phyloP scores from a whole-genome alignment of 331 rosid species.

The Spiraea crenata region DNA sequence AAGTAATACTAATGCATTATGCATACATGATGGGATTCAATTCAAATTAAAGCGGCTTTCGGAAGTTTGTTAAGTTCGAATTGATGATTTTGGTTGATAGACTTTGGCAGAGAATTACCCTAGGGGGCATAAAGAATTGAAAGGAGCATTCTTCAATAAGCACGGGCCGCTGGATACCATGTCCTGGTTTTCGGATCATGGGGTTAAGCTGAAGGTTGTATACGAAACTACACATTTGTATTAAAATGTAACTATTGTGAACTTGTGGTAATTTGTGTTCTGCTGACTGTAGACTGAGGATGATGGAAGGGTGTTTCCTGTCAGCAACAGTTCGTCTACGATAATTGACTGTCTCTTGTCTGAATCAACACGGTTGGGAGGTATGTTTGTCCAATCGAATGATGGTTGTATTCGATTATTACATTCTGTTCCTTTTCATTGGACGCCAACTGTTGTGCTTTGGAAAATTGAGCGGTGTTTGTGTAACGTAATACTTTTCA shows the following conservation, averaged over 20 bases:
- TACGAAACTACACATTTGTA: slow-evolving; percentile 22
- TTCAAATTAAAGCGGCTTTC: not conserved
- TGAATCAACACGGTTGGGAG: slow-evolving; percentile 55
- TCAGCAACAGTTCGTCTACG: slow-evolving; percentile 81
- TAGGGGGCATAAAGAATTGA: slow-evolving; percentile 86
- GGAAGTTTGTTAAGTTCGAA: slow-evolving; percentile 10
- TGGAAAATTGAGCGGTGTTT: not conserved
- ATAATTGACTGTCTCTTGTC: slow-evolving; percentile 85
- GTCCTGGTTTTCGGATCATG: slow-evolving; percentile 89
- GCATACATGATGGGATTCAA: not conserved
- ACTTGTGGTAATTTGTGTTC: slow-evolving; percentile 34
- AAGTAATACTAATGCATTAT: slow-evolving; percentile 14
- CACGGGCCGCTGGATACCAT: slow-evolving; percentile 85
- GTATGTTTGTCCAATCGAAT: slow-evolving; percentile 35
- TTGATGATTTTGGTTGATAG: slow-evolving; percentile 43
- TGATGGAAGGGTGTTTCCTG: slow-evolving; percentile 95
- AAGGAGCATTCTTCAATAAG: slow-evolving; percentile 71
- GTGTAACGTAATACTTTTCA: not conserved
- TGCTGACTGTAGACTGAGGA: slow-evolving; percentile 62
- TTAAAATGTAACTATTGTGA: slow-evolving; percentile 1
- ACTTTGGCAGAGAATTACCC: slow-evolving; percentile 92
- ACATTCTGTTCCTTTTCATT: not conserved
- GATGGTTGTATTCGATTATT: not conserved
- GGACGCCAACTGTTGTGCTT: not conserved
- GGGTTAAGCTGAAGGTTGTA: slow-evolving; percentile 86